Evolutionary conservation across 1,284 basidiomycete species (phyloP).

Genomic region (Melampsora allii-populina): DNA sequence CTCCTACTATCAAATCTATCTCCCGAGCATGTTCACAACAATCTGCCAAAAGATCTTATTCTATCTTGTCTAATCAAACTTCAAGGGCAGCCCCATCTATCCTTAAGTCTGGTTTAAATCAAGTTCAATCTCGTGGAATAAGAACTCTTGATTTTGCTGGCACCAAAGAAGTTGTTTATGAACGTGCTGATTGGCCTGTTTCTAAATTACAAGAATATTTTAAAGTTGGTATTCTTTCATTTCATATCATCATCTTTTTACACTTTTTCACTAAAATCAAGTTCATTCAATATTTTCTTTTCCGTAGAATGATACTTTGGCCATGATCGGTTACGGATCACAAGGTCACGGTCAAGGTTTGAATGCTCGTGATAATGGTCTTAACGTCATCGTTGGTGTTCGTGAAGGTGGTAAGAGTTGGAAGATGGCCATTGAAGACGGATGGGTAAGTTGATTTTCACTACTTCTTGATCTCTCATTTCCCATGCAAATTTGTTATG

Average conservation of each 20-base stretch:
- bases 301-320: conserved; percentile 98
- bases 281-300: conserved; percentile 57
- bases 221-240: conserved; percentile 44
- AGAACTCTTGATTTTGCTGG: conserved; percentile 99
- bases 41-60: conserved; percentile 19
- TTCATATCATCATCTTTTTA: background rate
- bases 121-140: conserved; percentile 60
- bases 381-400: conserved; percentile 98
- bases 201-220: conserved; percentile 84
- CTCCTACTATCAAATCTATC: background rate
- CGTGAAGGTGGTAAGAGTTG: conserved; percentile 94
- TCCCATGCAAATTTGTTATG: background rate
- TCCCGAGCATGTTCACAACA: background rate
- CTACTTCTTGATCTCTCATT: background rate
- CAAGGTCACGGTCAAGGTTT: conserved; percentile 97
- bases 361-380: conserved; percentile 97
- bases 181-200: conserved; percentile 96
- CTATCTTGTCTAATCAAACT: background rate
- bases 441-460: conserved; percentile 67
- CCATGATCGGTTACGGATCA: conserved; percentile 98
- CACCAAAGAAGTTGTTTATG: conserved; percentile 91
- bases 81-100: background rate
- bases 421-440: conserved; percentile 93
- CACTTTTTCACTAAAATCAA: conserved; percentile 45
- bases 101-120: conserved; percentile 1